These are phyloP conservation scores for Pichia manshurica DNA, from an alignment of 805 yeast species.

Conservation along the genomic window DNA sequence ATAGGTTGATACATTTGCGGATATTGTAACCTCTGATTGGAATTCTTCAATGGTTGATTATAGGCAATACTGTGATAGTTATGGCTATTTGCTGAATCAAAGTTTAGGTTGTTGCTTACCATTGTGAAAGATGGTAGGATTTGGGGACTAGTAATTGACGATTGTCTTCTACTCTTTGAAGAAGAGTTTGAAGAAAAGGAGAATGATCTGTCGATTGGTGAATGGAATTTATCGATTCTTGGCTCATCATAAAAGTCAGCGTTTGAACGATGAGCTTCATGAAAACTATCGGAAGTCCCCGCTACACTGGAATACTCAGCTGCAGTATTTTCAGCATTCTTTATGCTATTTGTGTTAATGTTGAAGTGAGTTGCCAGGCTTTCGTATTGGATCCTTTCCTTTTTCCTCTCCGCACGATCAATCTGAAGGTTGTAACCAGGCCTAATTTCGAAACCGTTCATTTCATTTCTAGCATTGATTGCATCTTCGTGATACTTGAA, in stretches of 20 bases:
- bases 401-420: conserved; percentile 41
- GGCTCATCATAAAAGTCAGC: background rate
- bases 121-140: conserved; percentile 1
- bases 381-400: conserved; percentile 25
- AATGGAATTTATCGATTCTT: background rate
- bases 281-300: background rate
- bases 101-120: background rate
- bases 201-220: background rate
- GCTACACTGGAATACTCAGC: too few relatives aligned
- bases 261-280: background rate
- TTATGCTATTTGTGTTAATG: background rate
- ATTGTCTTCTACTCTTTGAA: background rate
- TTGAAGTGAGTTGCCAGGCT: conserved; percentile 18
- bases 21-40: conserved; percentile 3
- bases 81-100: background rate
- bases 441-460: conserved; percentile 39
- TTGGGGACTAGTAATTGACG: background rate
- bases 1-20: conserved; percentile 6
- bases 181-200: conserved; percentile 9
- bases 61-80: background rate
- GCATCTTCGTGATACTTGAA: conserved; percentile 45
- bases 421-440: conserved; percentile 29
- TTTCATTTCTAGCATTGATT: conserved; percentile 40
- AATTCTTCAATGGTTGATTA: background rate
- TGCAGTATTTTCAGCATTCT: conserved; percentile 1